Base-by-base conservation (phyloP, 116 monocot species). In the Papilionanthe hybrid region DNA sequence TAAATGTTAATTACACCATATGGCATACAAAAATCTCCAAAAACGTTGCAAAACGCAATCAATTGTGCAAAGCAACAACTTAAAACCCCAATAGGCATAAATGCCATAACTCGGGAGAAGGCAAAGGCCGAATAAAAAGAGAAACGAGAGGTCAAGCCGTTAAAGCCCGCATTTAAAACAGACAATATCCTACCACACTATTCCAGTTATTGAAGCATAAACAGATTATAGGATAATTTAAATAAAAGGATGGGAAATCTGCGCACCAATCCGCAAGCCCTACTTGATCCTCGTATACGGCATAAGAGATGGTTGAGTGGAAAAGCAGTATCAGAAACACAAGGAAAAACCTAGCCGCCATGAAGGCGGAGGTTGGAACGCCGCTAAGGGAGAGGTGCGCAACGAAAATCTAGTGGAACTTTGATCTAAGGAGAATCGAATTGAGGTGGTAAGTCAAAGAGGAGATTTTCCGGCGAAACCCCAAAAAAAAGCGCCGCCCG, bases 271-370 rank as follows among this genome's bases (percentile, higher is more conserved):
- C 96, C 12, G 89, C 88, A 77, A 94, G 85, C 1, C 96, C 96
- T 29, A 94, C 92, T 90, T 97, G 97, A 83, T 97, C 97, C 79
- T 97, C 92, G 84, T 92, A 92, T 10, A 97, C 68, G n/a, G 89
- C 86, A 76, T 44, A 32, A 79, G 89, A 79, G 57, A 87, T 63
- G 72, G 19, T 58, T 28, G 85, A 68, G 32, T 41, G 65, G 68
- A 67, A 79, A 81, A 93, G 67, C 78, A 92, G 55, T 30, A 81
- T 28, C 42, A 93, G 63, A 75, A 93, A 80, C 77, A 86, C 88
- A 75, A 85, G 72, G 15, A 41, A 56, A 80, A 72, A 43, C 81
- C 83, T 82, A 78, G 60, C 45, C 79, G 83, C 83, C 85, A 87
- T 84, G 28, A 79, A 49, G 49, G 49, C 75, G 75, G 75, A 23